Conservation (phyloP, 768 basidiomycete species). For the Dentipellis fragilis region DNA sequence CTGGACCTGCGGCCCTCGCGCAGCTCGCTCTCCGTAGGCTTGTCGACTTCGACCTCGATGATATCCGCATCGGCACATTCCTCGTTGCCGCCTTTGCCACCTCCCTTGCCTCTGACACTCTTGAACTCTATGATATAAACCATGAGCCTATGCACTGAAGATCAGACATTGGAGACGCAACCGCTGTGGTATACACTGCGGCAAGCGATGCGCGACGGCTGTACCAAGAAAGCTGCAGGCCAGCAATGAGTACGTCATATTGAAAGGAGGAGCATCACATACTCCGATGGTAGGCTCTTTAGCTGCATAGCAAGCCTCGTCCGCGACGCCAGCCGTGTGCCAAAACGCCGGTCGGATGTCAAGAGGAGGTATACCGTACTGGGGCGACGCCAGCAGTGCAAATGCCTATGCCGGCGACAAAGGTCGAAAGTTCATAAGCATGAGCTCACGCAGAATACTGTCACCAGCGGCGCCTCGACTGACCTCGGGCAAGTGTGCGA, state of each 20-base stretch:
- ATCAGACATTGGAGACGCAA: slow-evolving; percentile 23
- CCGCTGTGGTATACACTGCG: slow-evolving; percentile 62
- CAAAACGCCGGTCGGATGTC: slow-evolving; percentile 51
- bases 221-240: slow-evolving; percentile 60
- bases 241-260: background rate
- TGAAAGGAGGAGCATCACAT: slow-evolving; percentile 13
- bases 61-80: slow-evolving; percentile 48
- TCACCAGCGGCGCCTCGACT: slow-evolving; percentile 8
- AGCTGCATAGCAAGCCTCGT: slow-evolving; percentile 55
- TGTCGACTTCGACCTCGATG: slow-evolving; percentile 43
- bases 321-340: slow-evolving; percentile 54
- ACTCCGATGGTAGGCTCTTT: slow-evolving; percentile 53
- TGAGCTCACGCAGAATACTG: background rate
- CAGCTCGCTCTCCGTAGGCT: slow-evolving; percentile 31
- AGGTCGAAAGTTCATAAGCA: too few relatives aligned
- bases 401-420: slow-evolving; percentile 45
- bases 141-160: too few relatives aligned
- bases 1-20: slow-evolving; percentile 38
- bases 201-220: slow-evolving; percentile 54
- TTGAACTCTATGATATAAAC: slow-evolving; percentile 27
- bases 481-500: slow-evolving; percentile 61
- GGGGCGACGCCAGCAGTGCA: slow-evolving; percentile 51
- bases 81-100: slow-evolving; percentile 24
- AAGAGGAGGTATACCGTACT: slow-evolving; percentile 36
- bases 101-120: background rate